Evolutionary conservation across 257 asterid genomes (phyloP).

Genomic region (Schizonepeta tenuifolia): DNA sequence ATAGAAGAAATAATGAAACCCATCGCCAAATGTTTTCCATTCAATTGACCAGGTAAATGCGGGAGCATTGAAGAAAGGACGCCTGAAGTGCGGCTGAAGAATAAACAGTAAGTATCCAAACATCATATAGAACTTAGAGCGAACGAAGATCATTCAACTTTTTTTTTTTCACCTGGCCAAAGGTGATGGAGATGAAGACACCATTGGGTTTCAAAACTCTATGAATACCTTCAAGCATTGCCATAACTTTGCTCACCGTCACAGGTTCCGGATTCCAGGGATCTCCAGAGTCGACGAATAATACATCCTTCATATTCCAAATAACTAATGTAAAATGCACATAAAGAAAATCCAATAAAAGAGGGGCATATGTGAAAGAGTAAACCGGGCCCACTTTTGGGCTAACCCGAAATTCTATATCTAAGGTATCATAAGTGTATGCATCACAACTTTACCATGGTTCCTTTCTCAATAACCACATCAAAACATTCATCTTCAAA

Average conservation of each 20-base stretch:
- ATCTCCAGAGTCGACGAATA: slow-evolving; percentile 95
- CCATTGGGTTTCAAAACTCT: slow-evolving; percentile 86
- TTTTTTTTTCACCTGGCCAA: slow-evolving; percentile 72
- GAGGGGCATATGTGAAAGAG: neutral
- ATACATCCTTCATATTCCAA: slow-evolving; percentile 73
- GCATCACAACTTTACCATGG: slow-evolving; percentile 65
- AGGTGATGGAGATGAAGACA: slow-evolving; percentile 80
- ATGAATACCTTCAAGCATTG: slow-evolving; percentile 84
- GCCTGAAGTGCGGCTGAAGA: slow-evolving; percentile 91
- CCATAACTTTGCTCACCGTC: slow-evolving; percentile 71
- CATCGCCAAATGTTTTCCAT: slow-evolving; percentile 89
- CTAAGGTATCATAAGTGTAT: neutral
- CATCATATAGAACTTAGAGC: neutral
- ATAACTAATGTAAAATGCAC: neutral
- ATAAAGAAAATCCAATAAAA: no score
- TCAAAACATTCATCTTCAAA: slow-evolving; percentile 79
- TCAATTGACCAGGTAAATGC: slow-evolving; percentile 85
- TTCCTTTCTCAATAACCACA: slow-evolving; percentile 96
- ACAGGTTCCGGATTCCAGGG: slow-evolving; percentile 92
- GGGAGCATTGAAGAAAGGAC: slow-evolving; percentile 67
- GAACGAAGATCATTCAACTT: neutral
- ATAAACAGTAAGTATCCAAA: slow-evolving; percentile 2
- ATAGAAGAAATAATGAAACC: slow-evolving; percentile 92
- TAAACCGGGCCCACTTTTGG: neutral
- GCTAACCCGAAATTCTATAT: slow-evolving; percentile 18